A percentile compares a stretch with the other conserved stretches of the same genome.
Evolutionary conservation across 2,329 filamentous ascomycete genomes (phyloP).

Genomic region (Diaporthe caulivora): DNA sequence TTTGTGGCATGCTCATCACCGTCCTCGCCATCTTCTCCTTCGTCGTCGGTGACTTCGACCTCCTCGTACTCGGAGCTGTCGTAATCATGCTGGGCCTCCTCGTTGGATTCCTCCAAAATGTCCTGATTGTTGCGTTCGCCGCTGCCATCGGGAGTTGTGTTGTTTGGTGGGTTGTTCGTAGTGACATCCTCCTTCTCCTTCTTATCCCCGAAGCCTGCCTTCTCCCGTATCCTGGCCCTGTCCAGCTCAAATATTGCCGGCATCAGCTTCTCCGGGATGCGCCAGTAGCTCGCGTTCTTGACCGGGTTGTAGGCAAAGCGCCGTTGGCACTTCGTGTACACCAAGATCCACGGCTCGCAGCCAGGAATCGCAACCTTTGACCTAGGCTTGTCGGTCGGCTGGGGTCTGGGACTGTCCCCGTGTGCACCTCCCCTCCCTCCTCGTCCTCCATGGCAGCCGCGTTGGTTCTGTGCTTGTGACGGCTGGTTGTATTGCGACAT

Average conservation of each 20-base stretch:
- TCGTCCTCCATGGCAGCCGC: conserved; percentile 49
- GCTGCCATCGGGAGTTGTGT: conserved; percentile 41
- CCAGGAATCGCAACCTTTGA: conserved; percentile 83
- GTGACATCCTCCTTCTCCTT: conserved; percentile 29
- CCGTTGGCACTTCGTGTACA: conserved; percentile 91
- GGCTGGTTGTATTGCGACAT: conserved; percentile 64
- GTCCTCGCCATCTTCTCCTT: conserved; percentile 65
- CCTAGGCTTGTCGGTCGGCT: conserved; percentile 83
- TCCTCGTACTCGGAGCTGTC: conserved; percentile 84
- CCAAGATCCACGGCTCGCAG: conserved; percentile 87
- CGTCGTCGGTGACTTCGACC: conserved; percentile 74
- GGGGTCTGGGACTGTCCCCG: conserved; percentile 72
- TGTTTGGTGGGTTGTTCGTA: conserved; percentile 32
- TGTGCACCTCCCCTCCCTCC: conserved; percentile 55
- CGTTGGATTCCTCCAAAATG: conserved; percentile 55
- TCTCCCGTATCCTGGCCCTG: conserved; percentile 75
- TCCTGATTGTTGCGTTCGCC: conserved; percentile 45
- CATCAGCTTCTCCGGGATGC: conserved; percentile 89
- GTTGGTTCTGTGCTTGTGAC: conserved; percentile 52
- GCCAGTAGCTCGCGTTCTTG: conserved; percentile 94
- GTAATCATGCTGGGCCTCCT: conserved; percentile 55
- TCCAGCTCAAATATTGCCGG: conserved; percentile 81
- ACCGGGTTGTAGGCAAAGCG: conserved; percentile 90
- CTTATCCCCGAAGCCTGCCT: conserved; percentile 53
- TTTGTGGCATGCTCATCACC: conserved; percentile 62